Base-by-base conservation (phyloP, 768 basidiomycete genomes). In the Termitomyces sp. region DNA sequence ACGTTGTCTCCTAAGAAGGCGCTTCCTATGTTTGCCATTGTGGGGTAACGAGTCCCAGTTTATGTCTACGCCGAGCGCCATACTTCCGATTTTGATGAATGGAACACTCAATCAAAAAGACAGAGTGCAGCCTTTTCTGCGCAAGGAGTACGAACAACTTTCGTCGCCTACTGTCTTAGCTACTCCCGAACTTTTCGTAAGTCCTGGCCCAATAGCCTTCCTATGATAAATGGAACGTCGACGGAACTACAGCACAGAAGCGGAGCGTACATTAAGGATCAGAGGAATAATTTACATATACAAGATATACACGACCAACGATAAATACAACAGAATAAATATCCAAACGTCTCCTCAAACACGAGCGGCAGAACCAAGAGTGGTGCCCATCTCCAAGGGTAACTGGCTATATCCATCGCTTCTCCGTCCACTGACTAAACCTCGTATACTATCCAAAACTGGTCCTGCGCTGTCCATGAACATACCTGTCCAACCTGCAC, bases 1-100 rank as follows among this genome's bases (percentile, higher is more conserved):
- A 83, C 82, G 8, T 84, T 70, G 73, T 92, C 91, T 56, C 90
- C 91, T 53, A 92, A 78, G 71, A 92, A 92, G 23, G 88, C 90
- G 65, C 87, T 89, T 49, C 90, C 89, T 53, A 92, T 80, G 62
- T 69, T 75, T 46, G 83, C 58, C 62, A 62, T 62, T 16, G 53
- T 45, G n/a, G n/a, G 40, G 35, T 37, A 41, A 17, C 7, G 23
- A 25, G 25, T 25, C 19, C 16, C 43, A 27, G 32, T 16, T n/a
- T 23, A 27, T 27, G 32, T 29, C 5, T 23, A 31, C 37, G 40
- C 42, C 49, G 49, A 31, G 6, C 49, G 49, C 49, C 19, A 19
- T 19, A 43, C 19, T 37, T 16, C 16, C 35, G 14, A 37, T n/a
- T n/a, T n/a, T n/a, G n/a, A n/a, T n/a, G n/a, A n/a, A n/a, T n/a